A percentile compares a stretch with the other conserved stretches of the same genome.
Evolutionary conservation across 805 yeast genomes (phyloP).

Genomic region (Candida ponderosae): DNA sequence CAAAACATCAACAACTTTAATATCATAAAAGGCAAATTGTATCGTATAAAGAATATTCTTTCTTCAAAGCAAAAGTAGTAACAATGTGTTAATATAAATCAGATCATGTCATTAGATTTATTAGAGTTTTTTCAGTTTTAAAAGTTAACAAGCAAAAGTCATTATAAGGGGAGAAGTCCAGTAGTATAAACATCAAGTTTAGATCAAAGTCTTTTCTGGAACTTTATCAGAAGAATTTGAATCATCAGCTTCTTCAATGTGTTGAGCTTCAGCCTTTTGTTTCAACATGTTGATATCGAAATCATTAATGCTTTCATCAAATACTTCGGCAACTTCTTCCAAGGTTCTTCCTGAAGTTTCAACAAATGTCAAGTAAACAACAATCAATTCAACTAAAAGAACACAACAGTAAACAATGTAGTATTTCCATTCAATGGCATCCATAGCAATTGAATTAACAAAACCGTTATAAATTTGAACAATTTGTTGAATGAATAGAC

Average conservation of each 20-base stretch:
- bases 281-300: constrained; percentile 8
- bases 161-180: too few species aligned
- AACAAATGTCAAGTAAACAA: constrained; percentile 25
- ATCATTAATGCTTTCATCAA: constrained; percentile 20
- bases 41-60: too few species aligned
- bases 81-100: too few species aligned
- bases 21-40: too few species aligned
- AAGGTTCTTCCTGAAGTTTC: constrained; percentile 30
- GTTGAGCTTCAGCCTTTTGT: constrained; percentile 10
- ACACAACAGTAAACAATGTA: constrained; percentile 28
- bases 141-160: too few species aligned
- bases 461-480: constrained; percentile 25
- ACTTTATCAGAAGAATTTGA: too few species aligned
- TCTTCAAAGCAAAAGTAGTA: too few species aligned
- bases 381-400: constrained; percentile 20
- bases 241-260: constrained; percentile 9
- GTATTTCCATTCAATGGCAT: constrained; percentile 27
- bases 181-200: too few species aligned
- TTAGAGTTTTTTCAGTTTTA: too few species aligned
- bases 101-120: too few species aligned
- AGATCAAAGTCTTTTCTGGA: too few species aligned
- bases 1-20: too few species aligned
- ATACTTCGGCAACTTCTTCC: constrained; percentile 30
- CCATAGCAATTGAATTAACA: constrained; percentile 31
- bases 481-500: constrained; percentile 15